These are phyloP conservation scores for Bullera alba DNA, from an alignment of 768 basidiomycete genomes.

Conservation along the genomic window DNA sequence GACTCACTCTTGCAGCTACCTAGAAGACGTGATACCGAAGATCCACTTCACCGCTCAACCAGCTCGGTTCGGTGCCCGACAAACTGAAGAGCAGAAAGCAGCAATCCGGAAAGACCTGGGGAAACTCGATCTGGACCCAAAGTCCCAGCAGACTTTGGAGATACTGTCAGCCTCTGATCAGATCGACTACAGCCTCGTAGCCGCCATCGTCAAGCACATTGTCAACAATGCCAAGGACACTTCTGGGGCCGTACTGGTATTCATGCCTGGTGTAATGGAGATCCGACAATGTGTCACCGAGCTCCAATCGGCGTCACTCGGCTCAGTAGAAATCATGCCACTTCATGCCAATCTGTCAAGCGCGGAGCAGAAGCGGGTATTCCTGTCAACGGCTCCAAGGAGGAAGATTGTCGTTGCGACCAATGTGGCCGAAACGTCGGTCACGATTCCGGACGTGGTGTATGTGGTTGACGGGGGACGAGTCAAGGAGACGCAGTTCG, in stretches of 20 bases:
- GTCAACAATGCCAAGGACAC: slow-evolving; percentile 50
- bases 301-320: slow-evolving; percentile 45
- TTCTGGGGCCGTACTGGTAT: slow-evolving; percentile 69
- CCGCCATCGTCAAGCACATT: slow-evolving; percentile 61
- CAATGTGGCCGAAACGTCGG: slow-evolving; percentile 76
- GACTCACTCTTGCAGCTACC: slow-evolving; percentile 54
- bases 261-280: slow-evolving; percentile 84
- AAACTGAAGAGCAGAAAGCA: slow-evolving; percentile 51
- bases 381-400: slow-evolving; percentile 52
- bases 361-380: slow-evolving; percentile 74
- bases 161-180: slow-evolving; percentile 57
- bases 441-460: slow-evolving; percentile 81
- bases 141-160: slow-evolving; percentile 56
- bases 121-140: slow-evolving; percentile 54
- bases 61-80: slow-evolving; percentile 48
- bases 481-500: slow-evolving; percentile 73
- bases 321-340: slow-evolving; percentile 52
- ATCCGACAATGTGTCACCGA: slow-evolving; percentile 69
- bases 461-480: slow-evolving; percentile 79
- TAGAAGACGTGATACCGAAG: slow-evolving; percentile 67
- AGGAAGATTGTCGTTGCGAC: slow-evolving; percentile 86
- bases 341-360: slow-evolving; percentile 83
- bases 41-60: slow-evolving; percentile 55
- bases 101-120: slow-evolving; percentile 53
- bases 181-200: slow-evolving; percentile 71